phyloP scores from a whole-genome alignment of 1,284 basidiomycete species.

The Leccinum ponderosum region DNA sequence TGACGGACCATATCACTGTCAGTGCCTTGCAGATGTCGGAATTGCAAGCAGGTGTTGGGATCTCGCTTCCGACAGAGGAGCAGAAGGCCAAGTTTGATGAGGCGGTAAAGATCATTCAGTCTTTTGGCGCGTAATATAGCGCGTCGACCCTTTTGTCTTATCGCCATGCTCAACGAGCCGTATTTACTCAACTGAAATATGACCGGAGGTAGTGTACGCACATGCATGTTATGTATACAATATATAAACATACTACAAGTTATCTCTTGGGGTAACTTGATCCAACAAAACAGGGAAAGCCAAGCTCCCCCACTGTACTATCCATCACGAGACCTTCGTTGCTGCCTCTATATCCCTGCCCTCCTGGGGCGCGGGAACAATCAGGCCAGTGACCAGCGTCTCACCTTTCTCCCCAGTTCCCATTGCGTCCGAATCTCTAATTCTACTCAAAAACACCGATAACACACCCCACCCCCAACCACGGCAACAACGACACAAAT shows the following conservation, averaged over 20 bases:
- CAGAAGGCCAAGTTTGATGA: conserved; percentile 64
- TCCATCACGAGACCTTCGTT: not conserved
- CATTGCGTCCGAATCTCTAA: conserved; percentile 21
- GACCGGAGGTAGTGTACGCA: not conserved
- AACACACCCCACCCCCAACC: conserved; percentile 41
- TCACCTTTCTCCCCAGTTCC: not conserved
- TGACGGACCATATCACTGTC: not conserved
- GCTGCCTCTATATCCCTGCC: not conserved
- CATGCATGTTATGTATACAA: not conserved
- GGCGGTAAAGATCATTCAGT: conserved; percentile 65
- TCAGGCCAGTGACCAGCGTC: not conserved
- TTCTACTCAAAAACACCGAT: conserved; percentile 41
- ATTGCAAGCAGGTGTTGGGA: conserved; percentile 33
- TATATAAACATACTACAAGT: not conserved
- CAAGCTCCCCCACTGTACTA: not conserved
- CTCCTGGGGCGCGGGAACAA: not conserved
- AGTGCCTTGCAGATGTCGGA: conserved; percentile 30
- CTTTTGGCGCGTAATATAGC: conserved; percentile 28
- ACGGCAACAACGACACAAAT: conserved; percentile 50
- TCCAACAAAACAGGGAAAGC: not conserved
- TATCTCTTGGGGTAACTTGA: not conserved
- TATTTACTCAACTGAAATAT: not conserved
- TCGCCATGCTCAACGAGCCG: not conserved
- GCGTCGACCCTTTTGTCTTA: not conserved
- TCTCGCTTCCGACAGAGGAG: conserved; percentile 52